phyloP scores from a whole-genome alignment of 352 stramenopile genomes.

The Aphanomyces astaci region DNA sequence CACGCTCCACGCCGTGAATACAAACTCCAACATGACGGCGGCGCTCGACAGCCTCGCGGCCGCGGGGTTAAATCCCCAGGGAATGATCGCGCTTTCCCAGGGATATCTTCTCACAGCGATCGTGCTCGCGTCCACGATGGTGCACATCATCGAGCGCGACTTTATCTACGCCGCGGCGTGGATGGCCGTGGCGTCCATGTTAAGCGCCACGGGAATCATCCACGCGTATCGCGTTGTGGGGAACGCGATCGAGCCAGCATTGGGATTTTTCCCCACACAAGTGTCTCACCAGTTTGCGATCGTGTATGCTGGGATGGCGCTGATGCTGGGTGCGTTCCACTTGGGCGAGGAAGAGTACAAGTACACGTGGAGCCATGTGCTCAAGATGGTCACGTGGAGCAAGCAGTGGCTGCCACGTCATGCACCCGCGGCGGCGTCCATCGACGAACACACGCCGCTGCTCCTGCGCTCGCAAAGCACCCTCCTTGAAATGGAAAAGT shows the following conservation, averaged over 20 bases:
- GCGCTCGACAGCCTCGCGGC: slow-evolving; percentile 27
- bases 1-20: slow-evolving; percentile 25
- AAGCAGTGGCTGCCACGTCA: not conserved
- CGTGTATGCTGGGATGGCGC: slow-evolving; percentile 3
- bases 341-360: slow-evolving; percentile 20
- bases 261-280: slow-evolving; percentile 26
- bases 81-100: slow-evolving; percentile 36
- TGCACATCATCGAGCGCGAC: slow-evolving; percentile 43
- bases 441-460: not conserved
- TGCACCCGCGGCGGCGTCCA: not conserved
- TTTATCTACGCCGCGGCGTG: slow-evolving; percentile 34
- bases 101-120: slow-evolving; percentile 42
- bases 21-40: slow-evolving; percentile 3
- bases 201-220: slow-evolving; percentile 32
- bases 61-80: slow-evolving; percentile 32
- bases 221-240: slow-evolving; percentile 39
- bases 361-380: not conserved
- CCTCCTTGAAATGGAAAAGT: not conserved
- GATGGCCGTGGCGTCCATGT: slow-evolving; percentile 30
- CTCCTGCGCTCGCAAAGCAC: slow-evolving; percentile 5
- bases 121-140: slow-evolving; percentile 38
- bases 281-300: slow-evolving; percentile 2
- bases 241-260: slow-evolving; percentile 27
- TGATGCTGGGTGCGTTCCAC: slow-evolving; percentile 1
- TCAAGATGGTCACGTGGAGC: not conserved